Conservation (phyloP, 2,329 filamentous ascomycete species). For the Alternaria sp. region DNA sequence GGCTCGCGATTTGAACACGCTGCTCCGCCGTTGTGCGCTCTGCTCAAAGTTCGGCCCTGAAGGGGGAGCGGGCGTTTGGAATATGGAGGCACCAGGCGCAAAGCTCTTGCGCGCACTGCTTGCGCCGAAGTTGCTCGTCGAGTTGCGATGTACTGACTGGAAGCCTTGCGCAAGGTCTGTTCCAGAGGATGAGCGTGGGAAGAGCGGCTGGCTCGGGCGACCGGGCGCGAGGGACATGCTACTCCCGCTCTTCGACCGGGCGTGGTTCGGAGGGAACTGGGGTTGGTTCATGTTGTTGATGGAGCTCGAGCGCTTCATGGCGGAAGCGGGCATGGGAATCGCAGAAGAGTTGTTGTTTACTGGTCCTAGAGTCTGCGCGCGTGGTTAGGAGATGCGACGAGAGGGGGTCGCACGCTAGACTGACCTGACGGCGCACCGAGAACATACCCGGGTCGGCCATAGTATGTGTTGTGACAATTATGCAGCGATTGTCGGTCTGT, state of each 20-base stretch:
- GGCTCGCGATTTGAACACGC: slow-evolving; percentile 61
- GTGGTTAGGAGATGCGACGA: slow-evolving; percentile 19
- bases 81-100: slow-evolving; percentile 62
- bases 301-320: slow-evolving; percentile 91
- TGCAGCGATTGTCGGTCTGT: not conserved
- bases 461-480: slow-evolving; percentile 10
- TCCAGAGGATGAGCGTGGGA: slow-evolving; percentile 83
- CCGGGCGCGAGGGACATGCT: slow-evolving; percentile 82
- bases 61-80: slow-evolving; percentile 53
- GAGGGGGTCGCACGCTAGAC: slow-evolving; percentile 37
- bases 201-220: slow-evolving; percentile 84
- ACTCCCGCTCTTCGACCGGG: slow-evolving; percentile 80
- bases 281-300: slow-evolving; percentile 67
- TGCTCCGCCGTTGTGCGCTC: slow-evolving; percentile 73
- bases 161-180: slow-evolving; percentile 81
- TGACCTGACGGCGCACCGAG: slow-evolving; percentile 90
- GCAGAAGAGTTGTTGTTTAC: slow-evolving; percentile 78
- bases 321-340: slow-evolving; percentile 89
- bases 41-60: slow-evolving; percentile 60
- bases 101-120: slow-evolving; percentile 73
- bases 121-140: slow-evolving; percentile 70
- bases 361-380: slow-evolving; percentile 77
- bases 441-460: slow-evolving; percentile 69
- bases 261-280: slow-evolving; percentile 66
- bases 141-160: slow-evolving; percentile 83